Evolutionary conservation across 2,329 filamentous ascomycete genomes (phyloP).

Genomic region (Cryphonectria naterciae): DNA sequence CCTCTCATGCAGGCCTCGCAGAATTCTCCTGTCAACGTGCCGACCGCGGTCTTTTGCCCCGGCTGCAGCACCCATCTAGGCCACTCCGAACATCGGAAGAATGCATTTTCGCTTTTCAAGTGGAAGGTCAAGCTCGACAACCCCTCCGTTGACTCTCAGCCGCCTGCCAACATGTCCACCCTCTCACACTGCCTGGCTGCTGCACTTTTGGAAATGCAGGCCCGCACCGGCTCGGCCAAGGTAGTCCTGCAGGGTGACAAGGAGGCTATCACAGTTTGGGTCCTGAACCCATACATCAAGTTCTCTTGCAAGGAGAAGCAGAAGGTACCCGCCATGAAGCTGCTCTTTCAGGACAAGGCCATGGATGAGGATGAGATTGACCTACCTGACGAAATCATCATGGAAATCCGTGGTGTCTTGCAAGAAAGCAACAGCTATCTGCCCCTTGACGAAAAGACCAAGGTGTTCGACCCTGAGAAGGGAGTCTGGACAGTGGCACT

Average conservation of each 20-base stretch:
- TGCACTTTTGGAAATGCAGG: constrained; percentile 56
- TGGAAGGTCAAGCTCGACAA: constrained; percentile 56
- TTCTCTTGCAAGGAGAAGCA: constrained; percentile 50
- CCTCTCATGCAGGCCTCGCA: background rate
- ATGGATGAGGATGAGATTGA: constrained; percentile 55
- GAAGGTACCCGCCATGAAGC: constrained; percentile 51
- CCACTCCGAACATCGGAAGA: constrained; percentile 48
- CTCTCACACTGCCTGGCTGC: constrained; percentile 57
- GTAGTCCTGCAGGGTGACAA: constrained; percentile 52
- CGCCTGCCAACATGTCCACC: constrained; percentile 38
- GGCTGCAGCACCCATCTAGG: constrained; percentile 53
- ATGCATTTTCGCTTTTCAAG: constrained; percentile 59
- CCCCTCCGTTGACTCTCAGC: constrained; percentile 32
- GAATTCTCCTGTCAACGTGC: background rate
- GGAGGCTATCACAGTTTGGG: constrained; percentile 47
- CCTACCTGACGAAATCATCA: constrained; percentile 56
- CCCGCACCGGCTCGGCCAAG: constrained; percentile 62
- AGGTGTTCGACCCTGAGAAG: constrained; percentile 3
- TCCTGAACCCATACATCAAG: constrained; percentile 58
- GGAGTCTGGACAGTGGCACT: constrained; percentile 24
- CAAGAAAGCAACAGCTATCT: constrained; percentile 46
- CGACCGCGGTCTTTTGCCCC: constrained; percentile 45
- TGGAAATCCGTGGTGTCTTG: constrained; percentile 49
- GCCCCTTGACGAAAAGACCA: constrained; percentile 21
- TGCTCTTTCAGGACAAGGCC: constrained; percentile 53